Evolutionary conservation across 108 stramenopile genomes (phyloP), one percentile per base, ranked within the genome.

Genomic region (Cyclotella choctawhatcheeana): DNA sequence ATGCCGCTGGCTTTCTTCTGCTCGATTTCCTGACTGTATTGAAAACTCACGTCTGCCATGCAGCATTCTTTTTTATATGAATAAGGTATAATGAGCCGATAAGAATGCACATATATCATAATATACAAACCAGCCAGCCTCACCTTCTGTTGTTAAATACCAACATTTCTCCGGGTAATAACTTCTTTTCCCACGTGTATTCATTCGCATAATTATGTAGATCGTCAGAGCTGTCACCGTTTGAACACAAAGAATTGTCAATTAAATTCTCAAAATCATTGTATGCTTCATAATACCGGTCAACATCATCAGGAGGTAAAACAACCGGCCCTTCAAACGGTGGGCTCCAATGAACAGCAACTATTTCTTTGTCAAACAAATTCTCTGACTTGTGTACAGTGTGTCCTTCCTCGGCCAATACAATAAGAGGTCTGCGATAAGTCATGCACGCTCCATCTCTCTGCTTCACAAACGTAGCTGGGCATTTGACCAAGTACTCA

Each of bases 251-350:
- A n/a, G 61, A 34, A 48, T 68, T 53, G 45, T 91, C 80, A 51
- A 93, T 43, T 53, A 93, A 72, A 24, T 47, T 62, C 51, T 87
- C 89, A 52, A 91, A 85, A 44, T 87, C 92, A 51, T 86, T 74
- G 55, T 89, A 89, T 8, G 92, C 89, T 31, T 63, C 51, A 25
- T 85, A 77, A 47, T 91, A 93, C 25, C 81, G 68, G 32, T 85
- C 82, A 13, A 83, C 70, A 20, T 58, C 69, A 18, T 74, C 60
- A 29, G 79, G 69, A 25, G 77, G 67, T 43, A 83, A 51, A 48
- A 43, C 34, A 21, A 87, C 45, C n/a, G 92, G 92, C 17, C 89
- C 92, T 67, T 93, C 89, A 85, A 93, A 93, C 0, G 92, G 89
- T 32, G 92, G 92, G 47, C 75, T 76, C 92, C 92, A 93, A 71